Evolutionary conservation across 1,284 basidiomycete genomes (phyloP), one percentile per base, ranked within the genome.

Genomic region (Cryptococcus neoformans): DNA sequence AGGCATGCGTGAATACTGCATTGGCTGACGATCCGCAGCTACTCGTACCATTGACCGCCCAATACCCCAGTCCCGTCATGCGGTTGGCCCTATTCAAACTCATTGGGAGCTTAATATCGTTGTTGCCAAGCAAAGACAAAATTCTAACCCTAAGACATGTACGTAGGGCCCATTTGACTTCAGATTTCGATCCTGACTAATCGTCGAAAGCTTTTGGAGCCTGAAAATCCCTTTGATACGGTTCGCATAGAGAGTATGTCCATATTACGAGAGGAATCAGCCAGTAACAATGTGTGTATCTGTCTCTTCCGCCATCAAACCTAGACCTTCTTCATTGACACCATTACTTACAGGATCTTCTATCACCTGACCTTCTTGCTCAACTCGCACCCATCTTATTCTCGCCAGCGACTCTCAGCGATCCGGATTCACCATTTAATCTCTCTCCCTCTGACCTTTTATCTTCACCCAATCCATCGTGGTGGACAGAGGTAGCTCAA

Each of bases 201-300:
- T 21, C 21, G 21, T 16, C 1, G 1, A 7, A 55, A 2, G 7
- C 56, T 74, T 4, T 51, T 73, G n/a, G 72, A 74, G 45, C 68
- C 69, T 11, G 54, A 59, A 2, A 72, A 74, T 54, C 72, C 71
- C 1, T 75, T 72, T 57, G 67, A 72, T 8, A 61, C 62, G 10
- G 57, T 74, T 34, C 61, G 71, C n/a, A 57, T 72, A 10, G 59
- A 67, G 49, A 54, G 59, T 7, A 54, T 75, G 10, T 62, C 63
- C 34, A 45, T 75, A 5, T 55, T 73, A 2, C 66, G 72, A 10
- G 64, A 73, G 36, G 55, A 60, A 35, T 63, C 68, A 4, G 53
- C 63, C 3, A 12, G 12, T 10, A 40, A 28, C 34, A 17, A 40
- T 34, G 56, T 50, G 21, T 6, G 51, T 46, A 14, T 16, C 10